Evolutionary conservation across 441 rosid species (phyloP).

Genomic region (Populus hybrid): DNA sequence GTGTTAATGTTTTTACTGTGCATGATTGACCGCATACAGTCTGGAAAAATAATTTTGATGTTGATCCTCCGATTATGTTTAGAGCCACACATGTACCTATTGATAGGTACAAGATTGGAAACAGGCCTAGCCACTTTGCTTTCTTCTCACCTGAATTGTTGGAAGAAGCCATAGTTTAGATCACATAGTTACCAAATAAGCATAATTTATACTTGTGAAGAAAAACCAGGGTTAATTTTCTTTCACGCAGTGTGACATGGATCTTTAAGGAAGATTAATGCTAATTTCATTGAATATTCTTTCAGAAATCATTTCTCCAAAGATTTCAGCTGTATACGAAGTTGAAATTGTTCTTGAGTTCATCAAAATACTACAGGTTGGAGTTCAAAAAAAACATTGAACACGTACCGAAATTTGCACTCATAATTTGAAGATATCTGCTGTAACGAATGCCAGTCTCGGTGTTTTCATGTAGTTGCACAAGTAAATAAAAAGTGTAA

Average conservation of each 20-base stretch:
- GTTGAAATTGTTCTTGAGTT: no score
- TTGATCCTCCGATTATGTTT: slow-evolving; percentile 62
- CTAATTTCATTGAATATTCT: no score
- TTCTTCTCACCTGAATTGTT: slow-evolving; percentile 50
- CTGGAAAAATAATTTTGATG: slow-evolving; percentile 48
- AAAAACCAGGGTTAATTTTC: background rate
- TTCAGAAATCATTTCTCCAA: background rate
- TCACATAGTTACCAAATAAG: background rate
- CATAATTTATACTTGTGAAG: background rate
- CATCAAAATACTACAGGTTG: background rate
- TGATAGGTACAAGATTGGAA: slow-evolving; percentile 73
- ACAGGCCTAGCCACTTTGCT: slow-evolving; percentile 50
- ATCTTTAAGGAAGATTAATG: no score
- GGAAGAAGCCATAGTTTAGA: background rate
- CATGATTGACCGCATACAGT: slow-evolving; percentile 54
- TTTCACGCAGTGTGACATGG: no score
- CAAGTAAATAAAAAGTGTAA: slow-evolving; percentile 68
- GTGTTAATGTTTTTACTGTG: slow-evolving; percentile 40
- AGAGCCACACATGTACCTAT: slow-evolving; percentile 73
- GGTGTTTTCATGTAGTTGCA: slow-evolving; percentile 71
- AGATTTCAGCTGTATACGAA: background rate
- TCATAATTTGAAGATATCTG: slow-evolving; percentile 67
- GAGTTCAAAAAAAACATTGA: background rate
- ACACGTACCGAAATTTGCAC: slow-evolving; percentile 59
- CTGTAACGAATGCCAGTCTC: slow-evolving; percentile 65